Base-by-base conservation (phyloP, 129 eudicot genomes). In the Kitagawia praeruptora region DNA sequence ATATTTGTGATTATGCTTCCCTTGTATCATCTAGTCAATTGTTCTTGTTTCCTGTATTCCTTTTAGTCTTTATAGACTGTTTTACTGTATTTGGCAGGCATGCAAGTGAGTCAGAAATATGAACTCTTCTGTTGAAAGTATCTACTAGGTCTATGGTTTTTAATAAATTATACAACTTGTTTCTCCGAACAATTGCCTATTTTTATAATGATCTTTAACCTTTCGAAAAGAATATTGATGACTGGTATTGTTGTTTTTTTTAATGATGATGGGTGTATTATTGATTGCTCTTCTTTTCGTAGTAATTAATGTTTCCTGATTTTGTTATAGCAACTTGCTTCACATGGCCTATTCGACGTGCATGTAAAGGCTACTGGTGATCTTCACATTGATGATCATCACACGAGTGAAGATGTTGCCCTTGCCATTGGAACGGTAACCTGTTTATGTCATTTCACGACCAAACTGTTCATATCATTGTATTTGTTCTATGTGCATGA, bases 321-420 rank as follows among this genome's bases (percentile, higher is more conserved):
- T 83, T 66, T 76, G 11, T 75, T 25, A 83, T 83, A 92, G 98
- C 99, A 96, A 92, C 90, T 96, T 84, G 98, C 99, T 84, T 96
- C 99, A 48, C 99, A 96, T 89, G 99, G 99, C 45, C 85, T 96
- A 69, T 96, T 96, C 44, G 92, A 96, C 37, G 96, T 96, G 66
- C 92, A 96, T 75, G 99, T 96, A 82, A 96, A 87, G 84, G 99
- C 99, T 79, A 89, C 86, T 78, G 99, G 99, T 54, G 99, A 92
- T 79, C 87, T 80, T 85, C 99, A 96, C 88, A 96, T 96, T 83
- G 99, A 92, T 85, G 98, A 90, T 80, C 99, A 96, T 86, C 99
- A 96, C 77, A 96, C 97, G 4, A 96, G 88, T 82, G 98, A 96
- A 89, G 99, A 96, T 86, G 97, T 96, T 40, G 99, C 93, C 80